Conservation (phyloP, 345 rosid species). For the Tarenaya hassleriana region DNA sequence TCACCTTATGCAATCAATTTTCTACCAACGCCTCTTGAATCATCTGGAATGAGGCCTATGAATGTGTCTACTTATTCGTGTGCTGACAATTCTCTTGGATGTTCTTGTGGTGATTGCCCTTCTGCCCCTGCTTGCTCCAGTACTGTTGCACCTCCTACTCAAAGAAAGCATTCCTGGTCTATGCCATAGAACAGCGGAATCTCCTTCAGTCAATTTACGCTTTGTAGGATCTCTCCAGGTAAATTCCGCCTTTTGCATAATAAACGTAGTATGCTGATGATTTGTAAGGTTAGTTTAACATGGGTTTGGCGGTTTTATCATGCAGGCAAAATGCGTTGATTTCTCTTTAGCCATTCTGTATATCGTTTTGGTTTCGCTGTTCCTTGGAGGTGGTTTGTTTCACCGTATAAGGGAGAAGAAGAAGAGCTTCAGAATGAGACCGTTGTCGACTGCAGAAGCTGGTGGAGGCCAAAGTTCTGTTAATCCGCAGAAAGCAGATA, state of each 20-base stretch:
- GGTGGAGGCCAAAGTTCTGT: slow-evolving; percentile 36
- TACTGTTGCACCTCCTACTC: slow-evolving; percentile 43
- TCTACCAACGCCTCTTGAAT: slow-evolving; percentile 43
- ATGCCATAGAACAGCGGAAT: no score
- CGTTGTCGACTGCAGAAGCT: slow-evolving; percentile 30
- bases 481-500: slow-evolving; percentile 49
- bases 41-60: slow-evolving; percentile 87
- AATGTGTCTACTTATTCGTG: slow-evolving; percentile 83
- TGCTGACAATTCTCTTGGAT: slow-evolving; percentile 70
- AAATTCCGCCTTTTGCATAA: slow-evolving; percentile 11
- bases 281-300: slow-evolving; percentile 4
- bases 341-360: slow-evolving; percentile 62
- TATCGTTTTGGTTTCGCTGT: slow-evolving; percentile 57
- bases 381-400: slow-evolving; percentile 75
- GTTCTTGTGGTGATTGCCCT: slow-evolving; percentile 98
- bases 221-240: slow-evolving; percentile 80
- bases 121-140: slow-evolving; percentile 65
- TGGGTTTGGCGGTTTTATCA: slow-evolving; percentile 24
- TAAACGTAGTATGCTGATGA: slow-evolving; percentile 1
- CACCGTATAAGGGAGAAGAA: slow-evolving; percentile 50
- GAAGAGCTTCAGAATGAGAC: slow-evolving; percentile 46
- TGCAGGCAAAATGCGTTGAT: slow-evolving; percentile 86
- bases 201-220: no score
- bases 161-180: slow-evolving; percentile 48
- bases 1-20: slow-evolving; percentile 83